Evolutionary conservation across 2,329 filamentous ascomycete species (phyloP).

Genomic region (Xylaria sp.): DNA sequence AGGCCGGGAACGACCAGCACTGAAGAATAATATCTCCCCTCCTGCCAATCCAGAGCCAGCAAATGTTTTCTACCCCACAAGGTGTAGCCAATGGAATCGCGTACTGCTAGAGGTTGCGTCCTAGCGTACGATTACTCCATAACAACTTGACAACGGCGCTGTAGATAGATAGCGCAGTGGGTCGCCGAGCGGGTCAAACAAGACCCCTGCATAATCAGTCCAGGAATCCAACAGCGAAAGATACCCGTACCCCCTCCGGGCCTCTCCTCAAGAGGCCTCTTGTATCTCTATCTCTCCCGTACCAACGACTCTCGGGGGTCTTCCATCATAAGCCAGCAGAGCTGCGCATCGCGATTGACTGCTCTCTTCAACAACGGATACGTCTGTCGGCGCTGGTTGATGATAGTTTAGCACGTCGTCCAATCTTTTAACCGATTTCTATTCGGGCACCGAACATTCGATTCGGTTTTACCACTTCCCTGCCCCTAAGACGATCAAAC

Average conservation of each 20-base stretch:
- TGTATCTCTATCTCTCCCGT: slow-evolving; percentile 19
- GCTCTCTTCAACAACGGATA: slow-evolving; percentile 20
- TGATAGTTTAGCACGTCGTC: slow-evolving; percentile 32
- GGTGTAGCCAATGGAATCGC: slow-evolving; percentile 23
- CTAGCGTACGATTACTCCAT: background rate
- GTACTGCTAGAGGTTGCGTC: background rate
- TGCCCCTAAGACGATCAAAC: slow-evolving; percentile 37
- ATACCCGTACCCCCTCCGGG: slow-evolving; percentile 15
- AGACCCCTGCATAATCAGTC: slow-evolving; percentile 20
- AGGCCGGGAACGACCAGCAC: background rate
- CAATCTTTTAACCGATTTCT: slow-evolving; percentile 29
- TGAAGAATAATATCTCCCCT: background rate
- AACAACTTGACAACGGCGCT: background rate
- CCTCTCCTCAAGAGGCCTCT: slow-evolving; percentile 28
- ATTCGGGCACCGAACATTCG: slow-evolving; percentile 13
- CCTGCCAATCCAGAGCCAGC: slow-evolving; percentile 8
- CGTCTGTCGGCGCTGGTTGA: slow-evolving; percentile 3
- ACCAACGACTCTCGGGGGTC: slow-evolving; percentile 19
- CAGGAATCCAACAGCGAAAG: slow-evolving; percentile 19
- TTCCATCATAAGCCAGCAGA: slow-evolving; percentile 23
- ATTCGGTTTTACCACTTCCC: slow-evolving; percentile 11
- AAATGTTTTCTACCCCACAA: background rate
- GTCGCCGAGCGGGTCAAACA: slow-evolving; percentile 30
- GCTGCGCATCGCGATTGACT: slow-evolving; percentile 33
- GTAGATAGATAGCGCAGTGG: background rate